Base-by-base conservation (phyloP, 176 grass and related monocot species). In the Zea luxurians region DNA sequence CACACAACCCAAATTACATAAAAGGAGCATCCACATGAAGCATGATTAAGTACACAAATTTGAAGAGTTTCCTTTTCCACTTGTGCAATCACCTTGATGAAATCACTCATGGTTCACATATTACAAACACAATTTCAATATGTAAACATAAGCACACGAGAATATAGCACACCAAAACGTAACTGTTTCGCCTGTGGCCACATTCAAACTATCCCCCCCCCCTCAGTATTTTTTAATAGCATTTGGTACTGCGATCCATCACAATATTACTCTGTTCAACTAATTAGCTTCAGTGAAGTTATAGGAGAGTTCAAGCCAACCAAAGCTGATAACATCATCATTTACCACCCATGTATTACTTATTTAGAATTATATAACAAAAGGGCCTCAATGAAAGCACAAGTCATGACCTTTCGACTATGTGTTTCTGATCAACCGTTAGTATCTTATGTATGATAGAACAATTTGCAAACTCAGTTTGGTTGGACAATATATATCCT, bases 11-110 rank as follows among this genome's bases (percentile, higher is more conserved):
- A 20, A 16, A 75, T 61, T 50, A 64, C 35, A 66, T 61, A 43
- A 66, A 48, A 27, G 27, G 10, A n/a, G 74, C n/a, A 75, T 80
- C 35, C 4, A 71, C 3, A 48, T 48, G 5, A 80, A 53, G 74
- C 8, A 34, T 41, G 9, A 54, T 55, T 69, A 18, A 54, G 18
- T 45, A 66, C 3, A 20, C 0, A 61, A 21, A 52, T 59, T 27
- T 11, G 50, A 18, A 78, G 1, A 6, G 6, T 10, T 71, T 42
- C 6, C 7, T 9, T 71, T 27, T 4, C 45, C 20, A 2, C 53
- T 55, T n/a, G 16, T 55, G 53, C 2, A 55, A 18, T 55, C 7
- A n/a, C 53, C 17, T 55, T 55, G n/a, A 18, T 70, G 6, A 46
- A 35, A 47, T 69, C 43, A 70, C 44, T 59, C 34, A 59, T 59